Conservation (phyloP, 768 basidiomycete genomes). For the Glaciozyma martinii region DNA sequence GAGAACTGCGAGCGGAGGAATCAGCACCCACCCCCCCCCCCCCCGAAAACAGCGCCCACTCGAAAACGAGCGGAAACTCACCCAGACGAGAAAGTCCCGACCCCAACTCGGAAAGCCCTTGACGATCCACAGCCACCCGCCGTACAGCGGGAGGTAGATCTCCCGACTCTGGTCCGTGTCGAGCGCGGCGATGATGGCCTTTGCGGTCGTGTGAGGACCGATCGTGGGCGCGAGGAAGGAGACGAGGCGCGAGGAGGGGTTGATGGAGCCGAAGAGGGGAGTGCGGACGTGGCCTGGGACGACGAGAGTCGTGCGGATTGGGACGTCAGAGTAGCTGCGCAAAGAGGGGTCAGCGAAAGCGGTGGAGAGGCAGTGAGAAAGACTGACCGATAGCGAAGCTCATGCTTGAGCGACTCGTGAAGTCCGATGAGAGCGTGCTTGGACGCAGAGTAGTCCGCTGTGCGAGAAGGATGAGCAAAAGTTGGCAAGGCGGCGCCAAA, state of each 20-base stretch:
- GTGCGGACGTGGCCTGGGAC: slow-evolving; percentile 71
- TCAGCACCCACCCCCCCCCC: too few species aligned
- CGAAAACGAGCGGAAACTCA: background rate
- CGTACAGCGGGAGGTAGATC: slow-evolving; percentile 52
- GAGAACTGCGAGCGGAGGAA: background rate
- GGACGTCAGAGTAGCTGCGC: slow-evolving; percentile 58
- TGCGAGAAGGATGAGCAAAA: slow-evolving; percentile 4
- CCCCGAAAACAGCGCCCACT: too few species aligned
- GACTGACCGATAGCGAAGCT: slow-evolving; percentile 55
- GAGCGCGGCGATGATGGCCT: slow-evolving; percentile 56
- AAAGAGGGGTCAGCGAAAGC: background rate
- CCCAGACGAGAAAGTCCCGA: slow-evolving; percentile 2
- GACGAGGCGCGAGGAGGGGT: slow-evolving; percentile 50
- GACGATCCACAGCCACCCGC: slow-evolving; percentile 9
- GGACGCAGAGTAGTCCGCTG: slow-evolving; percentile 83
- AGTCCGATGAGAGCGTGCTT: slow-evolving; percentile 75
- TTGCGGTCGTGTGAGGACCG: slow-evolving; percentile 66
- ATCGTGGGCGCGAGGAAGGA: slow-evolving; percentile 71
- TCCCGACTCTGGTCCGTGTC: slow-evolving; percentile 12
- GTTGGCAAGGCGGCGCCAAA: background rate
- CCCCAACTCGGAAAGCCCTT: slow-evolving; percentile 19
- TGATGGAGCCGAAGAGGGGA: slow-evolving; percentile 57
- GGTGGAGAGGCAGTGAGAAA: background rate
- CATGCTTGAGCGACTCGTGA: slow-evolving; percentile 74
- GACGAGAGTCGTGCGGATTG: slow-evolving; percentile 72